Evolutionary conservation across 139 green algal genomes (phyloP), one percentile per base, ranked within the genome.

Genomic region (Picochlorum sp.): DNA sequence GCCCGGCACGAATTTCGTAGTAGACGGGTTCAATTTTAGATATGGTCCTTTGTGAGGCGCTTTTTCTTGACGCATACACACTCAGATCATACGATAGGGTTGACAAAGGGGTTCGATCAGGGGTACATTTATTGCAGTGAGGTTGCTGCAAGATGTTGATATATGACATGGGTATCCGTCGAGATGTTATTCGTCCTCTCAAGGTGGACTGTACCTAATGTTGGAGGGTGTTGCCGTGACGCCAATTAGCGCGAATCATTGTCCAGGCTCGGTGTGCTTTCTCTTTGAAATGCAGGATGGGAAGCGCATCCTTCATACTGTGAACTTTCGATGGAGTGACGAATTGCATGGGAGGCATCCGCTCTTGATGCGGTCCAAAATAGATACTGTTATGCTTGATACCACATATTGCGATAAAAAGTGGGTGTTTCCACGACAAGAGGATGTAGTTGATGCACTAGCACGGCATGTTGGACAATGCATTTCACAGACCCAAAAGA

Each of bases 1-100:
- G 1, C 79, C 79, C 6, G 74, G 72, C 14, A 83, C 74, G 4
- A 10, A 24, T 13, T 83, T 90, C 37, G 64, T 89, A 4, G 84
- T 85, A 9, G 80, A 85, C 37, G 75, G 71, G 23, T 83, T 85
- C 66, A 34, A 34, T 1, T 78, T 85, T 23, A 72, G 73, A 24
- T 45, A 63, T 86, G 3, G 74, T 83, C 78, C 41, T 85, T 54
- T 45, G 16, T 3, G 80, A 21, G 9, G 2, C 67, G 79, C 38
- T 89, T 88, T 76, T 89, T 91, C 56, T 78, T 93, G 2, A 90
- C 86, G 1, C 86, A 93, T 62, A 79, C 65, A n/a, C 86, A 93
- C 57, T 71, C 60, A 2, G 86, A 93, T 70, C 86, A 93, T 73
- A 89, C 80, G 2, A 85, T 74, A 15, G 85, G 85, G 11, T 67